These are phyloP conservation scores for Candida andamanensis DNA, from an alignment of 805 yeast genomes.

Conservation along the genomic window DNA sequence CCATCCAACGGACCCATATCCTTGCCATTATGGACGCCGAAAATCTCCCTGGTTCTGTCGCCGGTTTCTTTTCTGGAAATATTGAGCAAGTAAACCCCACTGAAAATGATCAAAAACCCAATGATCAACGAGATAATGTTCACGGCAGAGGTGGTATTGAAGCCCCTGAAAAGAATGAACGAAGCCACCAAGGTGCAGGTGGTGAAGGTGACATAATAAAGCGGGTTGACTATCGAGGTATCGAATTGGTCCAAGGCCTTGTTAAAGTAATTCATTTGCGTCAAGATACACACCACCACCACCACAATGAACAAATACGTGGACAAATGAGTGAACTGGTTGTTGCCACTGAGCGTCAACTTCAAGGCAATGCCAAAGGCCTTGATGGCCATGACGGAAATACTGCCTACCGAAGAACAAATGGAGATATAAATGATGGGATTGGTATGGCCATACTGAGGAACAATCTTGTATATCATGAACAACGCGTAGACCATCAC, in stretches of 20 bases:
- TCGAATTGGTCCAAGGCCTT: slow-evolving; percentile 92
- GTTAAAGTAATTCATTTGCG: slow-evolving; percentile 92
- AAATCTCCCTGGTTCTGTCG: slow-evolving; percentile 48
- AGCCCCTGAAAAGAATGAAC: slow-evolving; percentile 79
- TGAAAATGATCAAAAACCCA: slow-evolving; percentile 81
- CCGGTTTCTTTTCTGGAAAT: slow-evolving; percentile 64
- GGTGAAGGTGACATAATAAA: slow-evolving; percentile 87
- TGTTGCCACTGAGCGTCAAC: slow-evolving; percentile 76
- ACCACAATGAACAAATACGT: slow-evolving; percentile 77
- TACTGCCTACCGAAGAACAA: slow-evolving; percentile 86
- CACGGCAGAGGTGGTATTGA: slow-evolving; percentile 76
- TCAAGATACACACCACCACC: slow-evolving; percentile 74
- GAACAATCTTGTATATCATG: slow-evolving; percentile 82
- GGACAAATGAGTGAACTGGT: slow-evolving; percentile 80
- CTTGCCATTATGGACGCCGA: slow-evolving; percentile 51
- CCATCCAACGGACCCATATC: slow-evolving; percentile 70
- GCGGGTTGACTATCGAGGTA: slow-evolving; percentile 86
- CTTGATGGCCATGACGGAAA: slow-evolving; percentile 86
- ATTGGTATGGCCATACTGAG: slow-evolving; percentile 69
- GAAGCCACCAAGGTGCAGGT: slow-evolving; percentile 84
- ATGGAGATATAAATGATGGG: slow-evolving; percentile 89
- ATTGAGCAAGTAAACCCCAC: slow-evolving; percentile 81
- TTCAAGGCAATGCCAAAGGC: slow-evolving; percentile 91
- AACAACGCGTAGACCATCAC: slow-evolving; percentile 67
- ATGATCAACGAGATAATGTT: slow-evolving; percentile 76